Evolutionary conservation across 2,329 filamentous ascomycete species (phyloP).

Genomic region (Hymenoscyphus albidus): DNA sequence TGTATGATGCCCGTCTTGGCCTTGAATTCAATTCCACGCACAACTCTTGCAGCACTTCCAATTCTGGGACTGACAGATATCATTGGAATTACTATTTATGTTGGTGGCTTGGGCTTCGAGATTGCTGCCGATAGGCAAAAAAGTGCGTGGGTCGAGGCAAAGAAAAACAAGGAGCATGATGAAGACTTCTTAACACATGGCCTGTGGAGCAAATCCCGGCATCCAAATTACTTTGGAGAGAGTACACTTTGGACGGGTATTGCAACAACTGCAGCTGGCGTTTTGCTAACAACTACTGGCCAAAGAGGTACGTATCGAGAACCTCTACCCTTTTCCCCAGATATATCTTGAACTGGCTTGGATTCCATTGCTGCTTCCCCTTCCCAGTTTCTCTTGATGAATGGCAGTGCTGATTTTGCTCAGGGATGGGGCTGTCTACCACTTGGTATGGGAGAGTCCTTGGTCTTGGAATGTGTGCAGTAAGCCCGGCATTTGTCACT

Average conservation of each 20-base stretch:
- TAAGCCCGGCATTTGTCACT: conserved; percentile 61
- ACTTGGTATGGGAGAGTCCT: conserved; percentile 40
- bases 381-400: neutral
- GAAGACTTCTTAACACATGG: conserved; percentile 64
- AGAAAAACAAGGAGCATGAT: conserved; percentile 61
- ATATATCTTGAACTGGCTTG: neutral
- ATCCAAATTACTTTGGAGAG: conserved; percentile 71
- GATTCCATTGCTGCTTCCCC: neutral
- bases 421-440: conserved; percentile 50
- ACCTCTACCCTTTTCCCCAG: neutral
- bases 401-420: neutral
- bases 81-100: conserved; percentile 54
- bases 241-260: conserved; percentile 66
- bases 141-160: conserved; percentile 55
- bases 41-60: conserved; percentile 47
- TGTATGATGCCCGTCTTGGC: conserved; percentile 62
- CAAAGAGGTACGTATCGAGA: conserved; percentile 39
- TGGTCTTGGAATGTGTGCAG: conserved; percentile 40
- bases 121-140: conserved; percentile 62
- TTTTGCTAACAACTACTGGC: conserved; percentile 51
- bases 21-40: conserved; percentile 57
- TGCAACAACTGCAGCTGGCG: conserved; percentile 54
- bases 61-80: conserved; percentile 49
- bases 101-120: conserved; percentile 58
- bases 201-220: conserved; percentile 56